Evolutionary conservation across 257 asterid genomes (phyloP).

Genomic region (Orobanche coerulescens): DNA sequence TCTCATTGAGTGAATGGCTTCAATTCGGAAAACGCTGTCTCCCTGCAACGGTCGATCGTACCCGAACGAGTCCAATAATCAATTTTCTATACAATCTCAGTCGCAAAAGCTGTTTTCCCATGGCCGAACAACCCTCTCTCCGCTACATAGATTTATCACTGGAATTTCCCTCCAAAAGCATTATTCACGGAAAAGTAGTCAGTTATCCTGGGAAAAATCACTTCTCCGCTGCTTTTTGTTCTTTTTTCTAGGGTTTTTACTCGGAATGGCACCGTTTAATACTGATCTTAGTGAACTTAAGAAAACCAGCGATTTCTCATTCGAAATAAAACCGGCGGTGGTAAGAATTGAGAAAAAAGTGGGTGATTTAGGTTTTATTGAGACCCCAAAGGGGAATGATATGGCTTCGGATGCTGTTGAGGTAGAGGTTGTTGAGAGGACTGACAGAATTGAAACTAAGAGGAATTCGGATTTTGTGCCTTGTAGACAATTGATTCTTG

Average conservation of each 20-base stretch:
- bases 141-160: conserved; percentile 43
- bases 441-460: conserved; percentile 22
- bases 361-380: conserved; percentile 25
- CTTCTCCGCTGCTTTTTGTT: conserved; percentile 52
- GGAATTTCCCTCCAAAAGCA: conserved; percentile 34
- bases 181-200: conserved; percentile 37
- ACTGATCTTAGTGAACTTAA: conserved; percentile 34
- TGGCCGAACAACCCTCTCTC: conserved; percentile 45
- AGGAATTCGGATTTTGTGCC: conserved; percentile 35
- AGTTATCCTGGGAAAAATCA: conserved; percentile 52
- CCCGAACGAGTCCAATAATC: conserved; percentile 48
- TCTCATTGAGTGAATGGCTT: conserved; percentile 51
- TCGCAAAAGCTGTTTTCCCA: conserved; percentile 52
- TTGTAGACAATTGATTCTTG: conserved; percentile 60
- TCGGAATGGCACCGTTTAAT: conserved; percentile 71
- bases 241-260: conserved; percentile 67
- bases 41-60: conserved; percentile 69
- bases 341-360: conserved; percentile 28
- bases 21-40: conserved; percentile 82
- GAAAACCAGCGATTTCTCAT: conserved; percentile 35
- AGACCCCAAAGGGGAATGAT: conserved; percentile 28
- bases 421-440: conserved; percentile 27
- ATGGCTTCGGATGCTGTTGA: conserved; percentile 36
- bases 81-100: conserved; percentile 49
- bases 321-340: conserved; percentile 35